These are phyloP conservation scores for Globisporangium rhizosaccharum DNA, from an alignment of 352 stramenopile genomes.

Conservation along the genomic window DNA sequence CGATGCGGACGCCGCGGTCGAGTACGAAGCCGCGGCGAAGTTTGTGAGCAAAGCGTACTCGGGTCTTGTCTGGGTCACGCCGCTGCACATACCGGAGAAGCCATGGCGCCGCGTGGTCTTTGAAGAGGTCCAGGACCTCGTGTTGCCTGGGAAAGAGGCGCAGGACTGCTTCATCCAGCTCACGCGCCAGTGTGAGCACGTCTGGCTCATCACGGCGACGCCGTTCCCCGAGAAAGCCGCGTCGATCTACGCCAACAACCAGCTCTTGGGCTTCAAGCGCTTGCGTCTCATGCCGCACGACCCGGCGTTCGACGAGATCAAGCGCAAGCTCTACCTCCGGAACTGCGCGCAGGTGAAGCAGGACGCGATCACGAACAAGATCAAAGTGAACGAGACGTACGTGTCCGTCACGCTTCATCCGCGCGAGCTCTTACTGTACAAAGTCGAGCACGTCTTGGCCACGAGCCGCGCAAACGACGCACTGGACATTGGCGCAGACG, in stretches of 20 bases:
- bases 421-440: conserved; percentile 65
- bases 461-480: conserved; percentile 26
- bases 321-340: conserved; percentile 81
- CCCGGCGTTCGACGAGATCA: conserved; percentile 83
- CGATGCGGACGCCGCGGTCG: conserved; percentile 32
- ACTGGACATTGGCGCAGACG: conserved; percentile 41
- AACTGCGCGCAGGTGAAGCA: conserved; percentile 81
- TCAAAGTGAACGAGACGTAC: conserved; percentile 68
- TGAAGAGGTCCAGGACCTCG: conserved; percentile 85
- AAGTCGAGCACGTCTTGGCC: conserved; percentile 56
- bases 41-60: conserved; percentile 81
- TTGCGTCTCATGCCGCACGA: conserved; percentile 60
- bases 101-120: conserved; percentile 79
- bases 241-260: conserved; percentile 87
- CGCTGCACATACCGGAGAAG: conserved; percentile 58
- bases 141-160: conserved; percentile 57
- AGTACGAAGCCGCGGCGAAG: conserved; percentile 73
- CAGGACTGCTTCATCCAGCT: conserved; percentile 86
- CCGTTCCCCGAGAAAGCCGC: conserved; percentile 74
- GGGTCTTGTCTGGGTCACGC: conserved; percentile 61
- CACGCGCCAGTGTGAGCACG: conserved; percentile 62
- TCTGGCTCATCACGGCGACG: conserved; percentile 84
- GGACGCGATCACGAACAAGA: conserved; percentile 75
- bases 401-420: conserved; percentile 65
- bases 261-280: conserved; percentile 78